A percentile compares a stretch with the other conserved stretches of the same genome.
Evolutionary conservation across 495 filamentous ascomycete species (phyloP).

Genomic region (Friedmanniomyces endolithicus): DNA sequence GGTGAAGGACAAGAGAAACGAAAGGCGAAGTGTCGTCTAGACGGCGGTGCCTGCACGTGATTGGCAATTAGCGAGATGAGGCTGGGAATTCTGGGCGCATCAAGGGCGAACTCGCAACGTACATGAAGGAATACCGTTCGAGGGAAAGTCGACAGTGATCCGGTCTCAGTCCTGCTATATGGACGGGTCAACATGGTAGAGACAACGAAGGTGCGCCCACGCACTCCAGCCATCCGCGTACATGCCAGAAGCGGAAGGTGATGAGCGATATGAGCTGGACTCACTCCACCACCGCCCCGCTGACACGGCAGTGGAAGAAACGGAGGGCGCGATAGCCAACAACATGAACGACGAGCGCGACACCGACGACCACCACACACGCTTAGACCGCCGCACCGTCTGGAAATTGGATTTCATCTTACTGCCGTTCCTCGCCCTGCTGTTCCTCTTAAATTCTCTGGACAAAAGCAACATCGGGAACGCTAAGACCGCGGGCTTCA

Average conservation of each 20-base stretch:
- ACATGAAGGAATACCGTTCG: no score
- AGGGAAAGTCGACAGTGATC: conserved; percentile 48
- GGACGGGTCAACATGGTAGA: neutral
- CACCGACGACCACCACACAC: neutral
- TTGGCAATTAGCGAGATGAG: no score
- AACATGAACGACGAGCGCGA: neutral
- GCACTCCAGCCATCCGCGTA: neutral
- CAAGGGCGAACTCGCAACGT: no score
- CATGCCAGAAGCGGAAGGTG: neutral
- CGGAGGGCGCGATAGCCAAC: neutral
- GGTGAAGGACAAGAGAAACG: no score
- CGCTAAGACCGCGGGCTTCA: conserved; percentile 41
- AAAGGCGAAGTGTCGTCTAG: no score
- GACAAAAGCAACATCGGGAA: conserved; percentile 44
- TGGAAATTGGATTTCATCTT: conserved; percentile 37
- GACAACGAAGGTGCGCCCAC: neutral
- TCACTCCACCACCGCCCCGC: neutral
- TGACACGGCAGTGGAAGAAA: neutral
- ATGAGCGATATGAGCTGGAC: conserved; percentile 1
- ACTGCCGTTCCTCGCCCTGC: conserved; percentile 39
- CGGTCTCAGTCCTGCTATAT: no score
- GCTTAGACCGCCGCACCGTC: conserved; percentile 16
- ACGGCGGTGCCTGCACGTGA: no score
- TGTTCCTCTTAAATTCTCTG: conserved; percentile 42
- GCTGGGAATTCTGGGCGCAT: no score